Evolutionary conservation across 2,329 filamentous ascomycete species (phyloP).

Genomic region (Phoma sp.): DNA sequence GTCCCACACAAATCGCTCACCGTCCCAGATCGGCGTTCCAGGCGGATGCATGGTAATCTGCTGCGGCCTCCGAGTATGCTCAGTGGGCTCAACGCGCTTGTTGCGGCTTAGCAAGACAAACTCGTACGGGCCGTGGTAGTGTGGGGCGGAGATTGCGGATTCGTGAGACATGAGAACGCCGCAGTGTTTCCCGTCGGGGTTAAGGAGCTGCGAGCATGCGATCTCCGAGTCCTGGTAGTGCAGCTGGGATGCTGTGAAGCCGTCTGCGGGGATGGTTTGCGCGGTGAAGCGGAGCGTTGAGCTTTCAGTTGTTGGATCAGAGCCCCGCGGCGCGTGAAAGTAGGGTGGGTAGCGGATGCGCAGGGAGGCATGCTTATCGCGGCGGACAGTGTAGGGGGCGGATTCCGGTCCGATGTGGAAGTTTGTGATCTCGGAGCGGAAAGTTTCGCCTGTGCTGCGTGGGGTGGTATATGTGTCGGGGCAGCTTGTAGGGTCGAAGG

Average conservation of each 20-base stretch:
- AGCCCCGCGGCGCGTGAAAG: slow-evolving; percentile 33
- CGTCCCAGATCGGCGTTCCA: slow-evolving; percentile 44
- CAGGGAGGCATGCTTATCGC: slow-evolving; percentile 31
- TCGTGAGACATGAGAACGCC: slow-evolving; percentile 44
- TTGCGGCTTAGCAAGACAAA: slow-evolving; percentile 42
- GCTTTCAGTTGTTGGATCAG: slow-evolving; percentile 25
- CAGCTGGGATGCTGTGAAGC: slow-evolving; percentile 37
- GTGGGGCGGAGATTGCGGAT: slow-evolving; percentile 26
- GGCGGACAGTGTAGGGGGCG: slow-evolving; percentile 37
- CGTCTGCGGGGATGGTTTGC: slow-evolving; percentile 32
- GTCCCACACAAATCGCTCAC: slow-evolving; percentile 37
- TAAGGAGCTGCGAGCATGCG: slow-evolving; percentile 36
- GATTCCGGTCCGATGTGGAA: slow-evolving; percentile 34
- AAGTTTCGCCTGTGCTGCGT: slow-evolving; percentile 31
- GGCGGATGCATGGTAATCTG: slow-evolving; percentile 37
- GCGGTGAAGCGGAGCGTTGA: slow-evolving; percentile 39
- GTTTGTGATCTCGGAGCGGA: slow-evolving; percentile 39
- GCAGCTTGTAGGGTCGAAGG: slow-evolving; percentile 43
- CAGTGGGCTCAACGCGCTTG: slow-evolving; percentile 27
- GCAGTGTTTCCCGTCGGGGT: slow-evolving; percentile 30
- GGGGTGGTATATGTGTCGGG: slow-evolving; percentile 36
- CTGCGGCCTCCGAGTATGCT: slow-evolving; percentile 20
- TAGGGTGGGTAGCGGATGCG: slow-evolving; percentile 38
- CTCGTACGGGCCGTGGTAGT: slow-evolving; percentile 32
- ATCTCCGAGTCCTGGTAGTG: slow-evolving; percentile 29